Evolutionary conservation across 83 land plant genomes (phyloP).

Genomic region (Picea abies): DNA sequence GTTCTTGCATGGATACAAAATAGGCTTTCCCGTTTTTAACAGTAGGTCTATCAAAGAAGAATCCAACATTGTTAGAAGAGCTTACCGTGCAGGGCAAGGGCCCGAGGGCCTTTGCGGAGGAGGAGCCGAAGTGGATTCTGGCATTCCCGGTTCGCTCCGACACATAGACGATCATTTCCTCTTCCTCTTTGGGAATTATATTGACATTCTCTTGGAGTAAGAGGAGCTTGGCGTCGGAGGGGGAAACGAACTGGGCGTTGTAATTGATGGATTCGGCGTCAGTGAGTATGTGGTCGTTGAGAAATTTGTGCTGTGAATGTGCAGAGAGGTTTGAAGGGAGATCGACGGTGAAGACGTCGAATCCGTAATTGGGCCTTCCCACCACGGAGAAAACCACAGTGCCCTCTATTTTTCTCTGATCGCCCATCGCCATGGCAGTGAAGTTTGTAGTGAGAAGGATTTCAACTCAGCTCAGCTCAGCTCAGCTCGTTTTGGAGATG

Average conservation of each 20-base stretch:
- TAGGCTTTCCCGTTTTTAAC: constrained; percentile 30
- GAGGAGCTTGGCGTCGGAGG: constrained; percentile 31
- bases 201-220: not conserved
- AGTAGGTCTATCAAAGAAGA: constrained; percentile 68
- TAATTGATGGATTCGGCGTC: constrained; percentile 80
- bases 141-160: constrained; percentile 3
- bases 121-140: not conserved
- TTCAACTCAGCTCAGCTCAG: too few relatives aligned
- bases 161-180: not conserved
- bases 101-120: not conserved
- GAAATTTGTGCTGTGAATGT: constrained; percentile 11
- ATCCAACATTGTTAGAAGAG: constrained; percentile 24
- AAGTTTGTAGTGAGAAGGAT: too few relatives aligned
- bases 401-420: constrained; percentile 17
- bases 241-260: constrained; percentile 61
- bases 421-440: too few relatives aligned
- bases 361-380: constrained; percentile 61
- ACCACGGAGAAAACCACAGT: constrained; percentile 28
- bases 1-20: constrained; percentile 67
- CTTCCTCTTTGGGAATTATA: not conserved
- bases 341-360: constrained; percentile 67
- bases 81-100: constrained; percentile 5
- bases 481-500: too few relatives aligned
- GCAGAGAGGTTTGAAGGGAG: constrained; percentile 17
- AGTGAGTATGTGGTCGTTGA: constrained; percentile 54